A percentile compares a stretch with the other conserved stretches of the same genome.
These are phyloP conservation scores for Diplodia corticola DNA, from an alignment of 2,329 filamentous ascomycete species.

Conservation along the genomic window DNA sequence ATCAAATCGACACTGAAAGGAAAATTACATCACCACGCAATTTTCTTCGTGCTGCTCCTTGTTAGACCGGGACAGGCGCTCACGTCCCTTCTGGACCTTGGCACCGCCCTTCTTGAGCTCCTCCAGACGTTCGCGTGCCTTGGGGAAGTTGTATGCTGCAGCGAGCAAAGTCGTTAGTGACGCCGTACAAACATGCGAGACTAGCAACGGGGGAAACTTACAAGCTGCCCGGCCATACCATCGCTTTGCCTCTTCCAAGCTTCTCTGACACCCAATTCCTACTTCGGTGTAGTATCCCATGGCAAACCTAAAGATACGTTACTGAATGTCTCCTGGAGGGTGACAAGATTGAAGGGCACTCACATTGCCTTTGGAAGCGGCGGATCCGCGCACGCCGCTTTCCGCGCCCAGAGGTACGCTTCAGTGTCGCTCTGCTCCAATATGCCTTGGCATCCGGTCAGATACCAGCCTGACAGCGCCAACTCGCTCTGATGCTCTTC, in stretches of 20 bases:
- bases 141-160: constrained; percentile 87
- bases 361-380: constrained; percentile 79
- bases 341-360: background rate
- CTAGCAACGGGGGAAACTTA: constrained; percentile 55
- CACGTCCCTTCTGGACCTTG: constrained; percentile 70
- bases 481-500: constrained; percentile 90
- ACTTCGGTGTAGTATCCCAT: constrained; percentile 98
- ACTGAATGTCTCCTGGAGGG: too few species aligned
- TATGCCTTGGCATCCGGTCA: constrained; percentile 86
- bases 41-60: constrained; percentile 86
- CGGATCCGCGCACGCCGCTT: constrained; percentile 78
- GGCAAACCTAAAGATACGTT: constrained; percentile 59
- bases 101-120: constrained; percentile 82
- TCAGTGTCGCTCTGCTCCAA: constrained; percentile 91
- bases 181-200: background rate
- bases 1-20: background rate
- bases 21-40: constrained; percentile 74
- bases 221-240: constrained; percentile 98
- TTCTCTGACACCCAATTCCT: constrained; percentile 83
- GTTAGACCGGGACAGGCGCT: constrained; percentile 78
- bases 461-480: constrained; percentile 67
- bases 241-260: constrained; percentile 90
- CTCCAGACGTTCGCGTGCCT: constrained; percentile 88
- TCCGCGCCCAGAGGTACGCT: constrained; percentile 94
- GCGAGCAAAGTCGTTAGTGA: constrained; percentile 25